A percentile compares a stretch with the other conserved stretches of the same genome.
Conservation (phyloP, 2,329 filamentous ascomycete species). For the Colletotrichum aenigma region DNA sequence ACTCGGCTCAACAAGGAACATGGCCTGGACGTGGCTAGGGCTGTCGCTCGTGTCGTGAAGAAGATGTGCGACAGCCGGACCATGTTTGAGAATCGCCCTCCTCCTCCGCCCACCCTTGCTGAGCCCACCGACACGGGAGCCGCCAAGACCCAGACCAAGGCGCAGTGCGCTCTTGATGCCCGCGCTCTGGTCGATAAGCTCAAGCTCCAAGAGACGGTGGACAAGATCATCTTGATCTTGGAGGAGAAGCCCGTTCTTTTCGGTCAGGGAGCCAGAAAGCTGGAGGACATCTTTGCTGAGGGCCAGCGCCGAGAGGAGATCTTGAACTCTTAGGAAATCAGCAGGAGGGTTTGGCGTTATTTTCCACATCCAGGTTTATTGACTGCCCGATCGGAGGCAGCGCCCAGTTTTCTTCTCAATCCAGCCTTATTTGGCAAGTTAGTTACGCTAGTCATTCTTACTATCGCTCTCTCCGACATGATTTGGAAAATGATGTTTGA, state of each 20-base stretch:
- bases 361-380: accelerated
- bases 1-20: not conserved
- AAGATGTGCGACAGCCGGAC: not conserved
- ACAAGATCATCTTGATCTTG: not conserved
- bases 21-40: not conserved
- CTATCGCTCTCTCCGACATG: not conserved
- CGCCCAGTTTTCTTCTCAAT: accelerated
- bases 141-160: not conserved
- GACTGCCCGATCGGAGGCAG: not conserved
- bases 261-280: not conserved
- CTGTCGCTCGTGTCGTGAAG: not conserved
- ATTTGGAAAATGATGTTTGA: not conserved
- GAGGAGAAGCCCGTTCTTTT: not conserved
- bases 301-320: not conserved
- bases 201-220: not conserved
- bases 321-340: not conserved
- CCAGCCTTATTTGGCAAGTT: not conserved
- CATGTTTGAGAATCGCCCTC: not conserved
- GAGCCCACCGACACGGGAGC: not conserved
- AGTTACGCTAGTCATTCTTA: not conserved
- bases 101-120: not conserved
- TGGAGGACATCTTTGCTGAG: not conserved
- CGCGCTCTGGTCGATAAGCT: not conserved
- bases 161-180: not conserved
- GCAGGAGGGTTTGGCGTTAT: not conserved